Conservation (phyloP, 495 filamentous ascomycete species). For the Penicillium diatomitis region DNA sequence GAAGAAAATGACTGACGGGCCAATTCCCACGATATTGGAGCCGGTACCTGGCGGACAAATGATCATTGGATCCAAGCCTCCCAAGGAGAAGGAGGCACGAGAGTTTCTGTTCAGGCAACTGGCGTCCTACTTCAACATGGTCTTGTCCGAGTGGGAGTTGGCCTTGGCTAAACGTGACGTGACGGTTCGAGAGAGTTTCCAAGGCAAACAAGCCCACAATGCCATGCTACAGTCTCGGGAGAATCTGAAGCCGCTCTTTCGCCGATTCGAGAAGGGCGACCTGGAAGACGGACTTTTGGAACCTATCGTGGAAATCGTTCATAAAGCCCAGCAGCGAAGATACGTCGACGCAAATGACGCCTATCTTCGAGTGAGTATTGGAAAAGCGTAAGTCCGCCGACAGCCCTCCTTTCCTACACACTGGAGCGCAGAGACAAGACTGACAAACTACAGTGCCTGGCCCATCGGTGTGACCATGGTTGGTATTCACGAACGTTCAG, state of each 20-base stretch:
- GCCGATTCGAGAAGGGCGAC: slow-evolving; percentile 71
- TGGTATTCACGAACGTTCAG: slow-evolving; percentile 94
- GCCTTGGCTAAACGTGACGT: slow-evolving; percentile 60
- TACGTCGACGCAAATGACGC: slow-evolving; percentile 97
- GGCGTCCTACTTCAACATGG: slow-evolving; percentile 86
- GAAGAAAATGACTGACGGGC: slow-evolving; percentile 48
- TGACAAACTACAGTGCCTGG: slow-evolving; percentile 56
- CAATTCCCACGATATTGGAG: slow-evolving; percentile 62
- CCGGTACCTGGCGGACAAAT: slow-evolving; percentile 77
- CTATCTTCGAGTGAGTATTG: slow-evolving; percentile 86
- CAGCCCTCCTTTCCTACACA: neutral
- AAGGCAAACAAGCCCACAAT: slow-evolving; percentile 65
- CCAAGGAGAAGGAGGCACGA: slow-evolving; percentile 45
- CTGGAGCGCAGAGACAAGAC: neutral
- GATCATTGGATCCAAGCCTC: slow-evolving; percentile 60
- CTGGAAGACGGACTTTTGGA: slow-evolving; percentile 70
- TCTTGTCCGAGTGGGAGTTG: slow-evolving; percentile 76
- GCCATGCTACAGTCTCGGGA: slow-evolving; percentile 74
- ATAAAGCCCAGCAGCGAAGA: slow-evolving; percentile 75
- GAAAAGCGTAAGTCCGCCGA: slow-evolving; percentile 60
- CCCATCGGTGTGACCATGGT: slow-evolving; percentile 99
- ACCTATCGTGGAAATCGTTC: slow-evolving; percentile 87
- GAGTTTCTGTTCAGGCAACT: slow-evolving; percentile 76
- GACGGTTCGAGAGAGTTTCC: slow-evolving; percentile 59
- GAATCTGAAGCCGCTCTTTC: slow-evolving; percentile 86